Percentiles rank a stretch among this genome's conserved stretches.
These are phyloP conservation scores for Lentinula edodes DNA, from an alignment of 768 basidiomycete species.

Conservation along the genomic window DNA sequence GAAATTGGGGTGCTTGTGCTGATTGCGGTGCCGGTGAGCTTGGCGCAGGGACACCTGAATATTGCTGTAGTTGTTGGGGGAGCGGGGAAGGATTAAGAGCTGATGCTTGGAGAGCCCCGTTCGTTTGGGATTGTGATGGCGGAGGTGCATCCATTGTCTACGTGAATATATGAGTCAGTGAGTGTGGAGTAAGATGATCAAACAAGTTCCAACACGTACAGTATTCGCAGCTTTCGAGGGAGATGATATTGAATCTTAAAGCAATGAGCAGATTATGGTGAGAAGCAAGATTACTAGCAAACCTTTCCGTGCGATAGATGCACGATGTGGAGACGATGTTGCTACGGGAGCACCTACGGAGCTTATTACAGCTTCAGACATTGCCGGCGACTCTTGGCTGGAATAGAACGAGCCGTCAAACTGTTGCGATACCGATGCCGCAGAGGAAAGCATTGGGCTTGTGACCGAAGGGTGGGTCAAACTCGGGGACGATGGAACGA, in stretches of 20 bases:
- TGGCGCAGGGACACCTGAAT: conserved; percentile 13
- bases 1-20: conserved; percentile 44
- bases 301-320: conserved; percentile 42
- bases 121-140: conserved; percentile 15
- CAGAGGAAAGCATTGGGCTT: conserved; percentile 77
- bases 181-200: conserved; percentile 16
- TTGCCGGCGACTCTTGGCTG: conserved; percentile 61
- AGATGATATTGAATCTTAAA: conserved; percentile 38
- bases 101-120: conserved; percentile 24
- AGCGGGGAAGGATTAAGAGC: conserved; percentile 38
- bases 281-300: conserved; percentile 9
- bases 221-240: conserved; percentile 39
- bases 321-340: conserved; percentile 57
- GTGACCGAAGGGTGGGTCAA: conserved; percentile 81
- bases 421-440: conserved; percentile 62
- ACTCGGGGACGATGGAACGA: conserved; percentile 66
- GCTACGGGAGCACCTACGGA: conserved; percentile 40
- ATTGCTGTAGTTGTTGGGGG: conserved; percentile 43
- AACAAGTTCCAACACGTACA: conserved; percentile 25
- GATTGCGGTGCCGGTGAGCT: conserved; percentile 18
- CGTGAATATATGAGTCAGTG: conserved; percentile 3
- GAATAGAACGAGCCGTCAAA: conserved; percentile 68
- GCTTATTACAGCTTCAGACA: conserved; percentile 58
- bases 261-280: conserved; percentile 16
- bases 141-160: conserved; percentile 21